A percentile compares a stretch with the other conserved stretches of the same genome.
Conservation (phyloP, 2,329 filamentous ascomycete species). For the Calonectria crousiana region DNA sequence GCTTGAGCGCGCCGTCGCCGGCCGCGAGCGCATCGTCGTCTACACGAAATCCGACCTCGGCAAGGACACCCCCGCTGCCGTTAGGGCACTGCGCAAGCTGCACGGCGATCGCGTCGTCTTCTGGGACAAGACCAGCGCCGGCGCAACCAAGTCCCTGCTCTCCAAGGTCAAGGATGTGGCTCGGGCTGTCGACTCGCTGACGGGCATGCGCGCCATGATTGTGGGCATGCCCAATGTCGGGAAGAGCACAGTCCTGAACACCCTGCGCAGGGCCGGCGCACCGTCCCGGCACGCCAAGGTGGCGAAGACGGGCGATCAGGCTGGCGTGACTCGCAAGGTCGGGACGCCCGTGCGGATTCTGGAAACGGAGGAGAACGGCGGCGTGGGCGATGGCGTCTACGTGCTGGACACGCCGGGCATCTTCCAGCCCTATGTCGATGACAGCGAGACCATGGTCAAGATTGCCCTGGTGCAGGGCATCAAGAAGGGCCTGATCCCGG, state of each 20-base stretch:
- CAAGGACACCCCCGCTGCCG: conserved; percentile 46
- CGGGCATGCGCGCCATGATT: conserved; percentile 86
- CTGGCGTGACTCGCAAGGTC: conserved; percentile 90
- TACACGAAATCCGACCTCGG: conserved; percentile 92
- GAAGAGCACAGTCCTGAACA: conserved; percentile 94
- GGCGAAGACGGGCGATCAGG: conserved; percentile 85
- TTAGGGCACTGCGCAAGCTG: conserved; percentile 47
- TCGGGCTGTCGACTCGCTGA: conserved; percentile 66
- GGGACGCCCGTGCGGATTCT: conserved; percentile 84
- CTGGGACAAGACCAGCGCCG: conserved; percentile 54
- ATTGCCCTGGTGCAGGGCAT: conserved; percentile 92
- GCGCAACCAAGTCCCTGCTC: conserved; percentile 54
- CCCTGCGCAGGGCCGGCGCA: conserved; percentile 76
- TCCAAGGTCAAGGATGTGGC: conserved; percentile 49
- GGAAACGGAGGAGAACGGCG: conserved; percentile 54
- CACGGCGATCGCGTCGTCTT: conserved; percentile 55
- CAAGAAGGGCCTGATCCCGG: conserved; percentile 86
- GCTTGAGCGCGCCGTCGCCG: conserved; percentile 82
- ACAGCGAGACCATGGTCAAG: conserved; percentile 92
- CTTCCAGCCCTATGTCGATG: conserved; percentile 90
- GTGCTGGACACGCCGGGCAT: conserved; percentile 94
- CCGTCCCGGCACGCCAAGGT: conserved; percentile 69
- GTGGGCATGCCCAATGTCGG: conserved; percentile 99
- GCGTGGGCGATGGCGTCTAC: conserved; percentile 75
- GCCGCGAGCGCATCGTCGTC: conserved; percentile 81